These are phyloP conservation scores for Pichia sp. DNA, from an alignment of 1,139 yeast species.

Conservation along the genomic window DNA sequence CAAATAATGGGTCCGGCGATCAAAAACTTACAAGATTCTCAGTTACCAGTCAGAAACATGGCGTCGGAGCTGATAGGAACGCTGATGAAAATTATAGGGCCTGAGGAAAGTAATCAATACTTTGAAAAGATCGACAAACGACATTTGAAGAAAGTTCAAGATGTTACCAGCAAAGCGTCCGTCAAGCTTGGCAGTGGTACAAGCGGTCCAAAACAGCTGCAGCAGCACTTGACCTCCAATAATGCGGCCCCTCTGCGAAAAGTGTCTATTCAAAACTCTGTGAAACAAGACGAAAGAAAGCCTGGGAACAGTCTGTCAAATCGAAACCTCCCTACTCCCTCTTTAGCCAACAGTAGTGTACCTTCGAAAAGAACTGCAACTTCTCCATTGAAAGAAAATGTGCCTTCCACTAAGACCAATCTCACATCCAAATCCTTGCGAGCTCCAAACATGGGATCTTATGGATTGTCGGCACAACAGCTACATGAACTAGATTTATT, in stretches of 20 bases:
- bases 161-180: conserved; percentile 43
- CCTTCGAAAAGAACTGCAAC: conserved; percentile 63
- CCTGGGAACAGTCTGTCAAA: neutral
- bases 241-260: neutral
- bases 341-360: conserved; percentile 18
- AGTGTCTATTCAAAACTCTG: neutral
- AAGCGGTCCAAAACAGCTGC: neutral
- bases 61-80: conserved; percentile 79
- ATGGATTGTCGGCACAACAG: conserved; percentile 25
- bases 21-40: conserved; percentile 69
- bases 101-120: conserved; percentile 50
- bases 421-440: conserved; percentile 27
- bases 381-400: conserved; percentile 50
- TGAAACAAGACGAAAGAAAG: neutral
- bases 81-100: conserved; percentile 75
- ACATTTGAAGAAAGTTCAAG: conserved; percentile 51
- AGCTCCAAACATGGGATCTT: conserved; percentile 14
- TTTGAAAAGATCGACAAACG: conserved; percentile 71
- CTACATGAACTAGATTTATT: conserved; percentile 43
- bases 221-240: neutral
- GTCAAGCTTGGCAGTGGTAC: conserved; percentile 27
- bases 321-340: no score
- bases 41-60: conserved; percentile 75
- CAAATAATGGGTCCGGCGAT: conserved; percentile 45
- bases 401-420: conserved; percentile 14